Conservation (phyloP, 2,329 filamentous ascomycete genomes). For the Sclerotinia minor region DNA sequence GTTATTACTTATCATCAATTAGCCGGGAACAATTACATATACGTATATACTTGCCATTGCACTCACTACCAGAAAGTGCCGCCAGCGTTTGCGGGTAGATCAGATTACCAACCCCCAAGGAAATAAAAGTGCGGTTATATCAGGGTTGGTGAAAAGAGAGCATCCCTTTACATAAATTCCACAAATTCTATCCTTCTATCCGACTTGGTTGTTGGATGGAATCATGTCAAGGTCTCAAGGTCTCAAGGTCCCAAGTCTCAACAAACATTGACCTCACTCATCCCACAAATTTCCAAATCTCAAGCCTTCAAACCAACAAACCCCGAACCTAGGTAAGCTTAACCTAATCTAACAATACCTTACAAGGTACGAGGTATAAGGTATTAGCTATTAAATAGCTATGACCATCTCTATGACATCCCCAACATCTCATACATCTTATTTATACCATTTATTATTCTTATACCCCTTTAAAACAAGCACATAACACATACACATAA, state of each 20-base stretch:
- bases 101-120: neutral
- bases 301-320: neutral
- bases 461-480: neutral
- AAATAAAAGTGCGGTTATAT: too few species aligned
- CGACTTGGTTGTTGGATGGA: neutral
- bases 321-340: neutral
- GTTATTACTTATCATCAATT: too few species aligned
- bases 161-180: neutral
- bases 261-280: neutral
- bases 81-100: slow-evolving; percentile 16
- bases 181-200: neutral
- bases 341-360: neutral
- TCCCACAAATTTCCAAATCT: neutral
- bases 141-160: too few species aligned
- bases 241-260: neutral
- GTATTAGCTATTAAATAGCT: neutral
- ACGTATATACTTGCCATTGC: neutral
- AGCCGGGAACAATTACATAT: slow-evolving; percentile 1
- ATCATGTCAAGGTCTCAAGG: neutral
- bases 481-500: neutral
- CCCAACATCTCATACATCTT: slow-evolving; percentile 4
- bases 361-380: too few species aligned
- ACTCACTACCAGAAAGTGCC: slow-evolving; percentile 17
- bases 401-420: too few species aligned
- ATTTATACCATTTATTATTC: neutral